Conservation (phyloP, 108 stramenopile genomes). For the Conticribra guillardii region DNA sequence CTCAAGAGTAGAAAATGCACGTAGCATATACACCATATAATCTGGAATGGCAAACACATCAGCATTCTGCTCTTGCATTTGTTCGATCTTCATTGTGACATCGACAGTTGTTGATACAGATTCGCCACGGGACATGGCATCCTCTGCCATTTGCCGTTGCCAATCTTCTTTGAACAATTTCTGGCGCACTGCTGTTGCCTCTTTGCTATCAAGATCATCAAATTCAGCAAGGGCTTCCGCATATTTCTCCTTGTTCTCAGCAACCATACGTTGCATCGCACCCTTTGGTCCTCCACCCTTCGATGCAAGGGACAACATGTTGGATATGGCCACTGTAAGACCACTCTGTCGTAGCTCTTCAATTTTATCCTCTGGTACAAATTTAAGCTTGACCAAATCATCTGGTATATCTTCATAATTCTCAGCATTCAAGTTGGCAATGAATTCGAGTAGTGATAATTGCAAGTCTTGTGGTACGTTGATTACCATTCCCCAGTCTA, state of each 20-base stretch:
- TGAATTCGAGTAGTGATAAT: conserved; percentile 88
- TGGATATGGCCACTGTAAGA: conserved; percentile 75
- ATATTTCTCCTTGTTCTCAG: conserved; percentile 41
- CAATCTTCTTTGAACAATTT: conserved; percentile 56
- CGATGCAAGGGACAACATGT: conserved; percentile 70
- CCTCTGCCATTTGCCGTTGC: conserved; percentile 68
- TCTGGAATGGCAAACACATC: conserved; percentile 79
- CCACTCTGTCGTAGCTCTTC: conserved; percentile 63
- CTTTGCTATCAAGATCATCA: conserved; percentile 49
- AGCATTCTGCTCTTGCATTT: conserved; percentile 72
- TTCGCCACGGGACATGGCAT: conserved; percentile 62
- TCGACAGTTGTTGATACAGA: conserved; percentile 53
- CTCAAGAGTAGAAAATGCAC: conserved; percentile 87
- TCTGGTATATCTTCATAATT: conserved; percentile 84
- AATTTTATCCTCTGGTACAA: conserved; percentile 66
- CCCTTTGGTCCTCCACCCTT: conserved; percentile 78
- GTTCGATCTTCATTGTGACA: conserved; percentile 80
- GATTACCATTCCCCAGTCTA: conserved; percentile 91
- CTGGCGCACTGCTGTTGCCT: conserved; percentile 49
- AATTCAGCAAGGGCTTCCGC: conserved; percentile 44
- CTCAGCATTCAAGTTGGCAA: conserved; percentile 88
- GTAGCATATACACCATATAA: conserved; percentile 77
- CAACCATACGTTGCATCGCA: conserved; percentile 69
- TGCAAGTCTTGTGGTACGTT: conserved; percentile 76
- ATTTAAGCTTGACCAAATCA: conserved; percentile 84